Conservation (phyloP, 495 filamentous ascomycete genomes). For the Penicillium pancosmium region DNA sequence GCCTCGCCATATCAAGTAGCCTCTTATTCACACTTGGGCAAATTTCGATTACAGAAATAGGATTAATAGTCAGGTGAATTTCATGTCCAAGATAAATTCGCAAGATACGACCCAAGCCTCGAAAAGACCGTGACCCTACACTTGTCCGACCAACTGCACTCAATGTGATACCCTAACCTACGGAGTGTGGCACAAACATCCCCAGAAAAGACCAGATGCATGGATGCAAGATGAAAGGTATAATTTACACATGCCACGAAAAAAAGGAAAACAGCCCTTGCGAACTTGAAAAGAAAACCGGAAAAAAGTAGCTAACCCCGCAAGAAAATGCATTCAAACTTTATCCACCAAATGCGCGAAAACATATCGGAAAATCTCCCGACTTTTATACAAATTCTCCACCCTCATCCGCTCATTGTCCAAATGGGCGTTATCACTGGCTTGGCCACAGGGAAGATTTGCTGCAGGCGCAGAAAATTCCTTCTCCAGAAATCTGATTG, state of each 20-base stretch:
- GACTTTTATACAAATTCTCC: conserved; percentile 85
- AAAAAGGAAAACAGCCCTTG: background rate
- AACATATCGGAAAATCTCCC: conserved; percentile 86
- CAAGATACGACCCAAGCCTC: background rate
- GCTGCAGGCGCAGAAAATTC: conserved; percentile 92
- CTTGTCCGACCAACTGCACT: background rate
- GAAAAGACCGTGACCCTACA: background rate
- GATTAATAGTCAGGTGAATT: too few relatives aligned
- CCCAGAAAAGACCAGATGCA: background rate
- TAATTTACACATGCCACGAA: conserved; percentile 16
- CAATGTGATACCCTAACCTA: conserved; percentile 1
- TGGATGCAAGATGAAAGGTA: conserved; percentile 2
- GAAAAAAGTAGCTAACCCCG: background rate
- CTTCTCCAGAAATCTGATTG: conserved; percentile 91
- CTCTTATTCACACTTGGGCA: too few relatives aligned
- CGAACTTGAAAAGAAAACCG: background rate
- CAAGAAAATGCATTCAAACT: conserved; percentile 3
- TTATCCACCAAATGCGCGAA: conserved; percentile 70
- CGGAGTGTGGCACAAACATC: background rate
- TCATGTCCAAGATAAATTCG: background rate
- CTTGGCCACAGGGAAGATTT: conserved; percentile 92
- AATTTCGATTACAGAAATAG: too few relatives aligned
- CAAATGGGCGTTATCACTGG: conserved; percentile 91
- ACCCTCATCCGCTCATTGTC: conserved; percentile 91
- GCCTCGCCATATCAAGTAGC: too few relatives aligned